Evolutionary conservation across 345 rosid species (phyloP).

Genomic region (Syzygium aromaticum): DNA sequence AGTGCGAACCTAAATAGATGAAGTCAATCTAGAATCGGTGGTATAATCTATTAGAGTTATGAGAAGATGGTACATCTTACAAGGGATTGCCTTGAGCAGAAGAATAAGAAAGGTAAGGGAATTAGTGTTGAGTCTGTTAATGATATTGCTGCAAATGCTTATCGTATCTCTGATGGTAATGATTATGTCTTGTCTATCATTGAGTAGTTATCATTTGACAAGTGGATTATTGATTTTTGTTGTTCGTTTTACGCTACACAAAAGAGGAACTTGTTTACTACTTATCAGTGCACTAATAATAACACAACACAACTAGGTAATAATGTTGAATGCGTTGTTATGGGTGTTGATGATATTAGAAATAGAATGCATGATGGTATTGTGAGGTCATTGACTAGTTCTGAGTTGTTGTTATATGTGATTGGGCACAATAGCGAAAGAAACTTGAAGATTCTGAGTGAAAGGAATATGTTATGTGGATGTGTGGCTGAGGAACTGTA

Average conservation of each 20-base stretch:
- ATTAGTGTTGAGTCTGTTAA: background rate
- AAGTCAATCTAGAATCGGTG: background rate
- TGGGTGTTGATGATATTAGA: background rate
- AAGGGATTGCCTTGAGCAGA: background rate
- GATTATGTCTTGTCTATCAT: background rate
- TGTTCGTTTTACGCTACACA: background rate
- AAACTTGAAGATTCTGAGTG: background rate
- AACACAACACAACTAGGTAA: background rate
- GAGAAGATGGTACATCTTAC: background rate
- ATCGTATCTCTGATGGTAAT: background rate
- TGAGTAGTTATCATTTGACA: background rate
- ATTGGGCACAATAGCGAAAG: background rate
- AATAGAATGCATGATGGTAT: background rate
- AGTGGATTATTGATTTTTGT: background rate
- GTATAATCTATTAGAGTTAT: background rate
- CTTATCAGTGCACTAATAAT: fast-evolving
- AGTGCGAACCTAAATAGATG: background rate
- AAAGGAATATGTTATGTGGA: background rate
- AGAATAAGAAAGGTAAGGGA: background rate
- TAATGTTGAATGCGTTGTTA: background rate
- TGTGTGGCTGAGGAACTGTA: background rate
- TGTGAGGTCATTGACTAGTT: background rate
- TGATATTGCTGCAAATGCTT: background rate
- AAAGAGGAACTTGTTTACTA: background rate
- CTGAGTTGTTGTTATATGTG: background rate